phyloP scores from a whole-genome alignment of 345 rosid genomes.

The Camelina sativa region DNA sequence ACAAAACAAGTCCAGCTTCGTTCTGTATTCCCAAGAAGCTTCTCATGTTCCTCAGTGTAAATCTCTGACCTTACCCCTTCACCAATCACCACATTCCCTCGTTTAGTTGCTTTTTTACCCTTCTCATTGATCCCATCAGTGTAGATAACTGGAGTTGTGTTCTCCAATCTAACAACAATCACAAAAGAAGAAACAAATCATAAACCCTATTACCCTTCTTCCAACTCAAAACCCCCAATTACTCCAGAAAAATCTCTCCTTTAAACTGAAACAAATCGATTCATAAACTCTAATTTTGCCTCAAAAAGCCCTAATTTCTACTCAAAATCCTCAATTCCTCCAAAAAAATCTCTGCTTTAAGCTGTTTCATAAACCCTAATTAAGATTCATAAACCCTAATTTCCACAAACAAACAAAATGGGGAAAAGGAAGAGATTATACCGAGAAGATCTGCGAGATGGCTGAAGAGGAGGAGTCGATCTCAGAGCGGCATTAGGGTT shows the following conservation, averaged over 20 bases:
- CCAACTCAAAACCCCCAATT: not conserved
- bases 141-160: constrained; percentile 63
- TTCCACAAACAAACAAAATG: too few relatives aligned
- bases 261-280: not conserved
- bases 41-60: constrained; percentile 77
- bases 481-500: constrained; percentile 20
- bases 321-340: not conserved
- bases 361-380: not conserved
- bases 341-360: not conserved
- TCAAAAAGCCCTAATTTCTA: not conserved
- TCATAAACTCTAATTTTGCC: not conserved
- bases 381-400: not conserved
- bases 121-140: constrained; percentile 49
- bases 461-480: constrained; percentile 38
- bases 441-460: constrained; percentile 83
- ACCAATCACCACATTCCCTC: constrained; percentile 34
- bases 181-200: not conserved
- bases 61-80: constrained; percentile 65
- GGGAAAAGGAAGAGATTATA: constrained; percentile 32
- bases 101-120: constrained; percentile 18
- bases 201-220: not conserved
- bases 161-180: constrained; percentile 60
- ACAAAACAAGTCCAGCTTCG: constrained; percentile 76
- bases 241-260: not conserved
- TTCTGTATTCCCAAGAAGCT: constrained; percentile 81